Conservation (phyloP, 768 basidiomycete genomes). For the Hericium rajendrae region DNA sequence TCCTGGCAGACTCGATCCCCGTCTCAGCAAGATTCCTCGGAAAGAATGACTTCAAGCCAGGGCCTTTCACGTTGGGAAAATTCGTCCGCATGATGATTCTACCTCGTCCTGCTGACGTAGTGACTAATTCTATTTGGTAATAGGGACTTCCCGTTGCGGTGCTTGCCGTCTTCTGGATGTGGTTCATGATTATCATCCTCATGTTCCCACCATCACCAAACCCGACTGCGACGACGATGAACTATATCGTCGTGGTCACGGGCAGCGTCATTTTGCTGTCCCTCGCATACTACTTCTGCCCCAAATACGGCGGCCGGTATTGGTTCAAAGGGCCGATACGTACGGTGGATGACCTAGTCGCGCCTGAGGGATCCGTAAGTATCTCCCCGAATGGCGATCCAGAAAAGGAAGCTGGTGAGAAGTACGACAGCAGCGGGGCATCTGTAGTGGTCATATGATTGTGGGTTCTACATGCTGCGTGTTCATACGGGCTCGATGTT, state of each 20-base stretch:
- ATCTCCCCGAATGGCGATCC: too few relatives aligned
- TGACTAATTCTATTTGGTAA: too few relatives aligned
- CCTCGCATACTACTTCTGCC: conserved; percentile 9
- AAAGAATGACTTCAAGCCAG: conserved; percentile 41
- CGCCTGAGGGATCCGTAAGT: too few relatives aligned
- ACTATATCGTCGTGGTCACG: conserved; percentile 28
- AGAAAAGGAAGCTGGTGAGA: too few relatives aligned
- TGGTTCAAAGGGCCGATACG: not conserved
- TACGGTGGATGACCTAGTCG: not conserved
- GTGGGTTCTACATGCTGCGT: too few relatives aligned
- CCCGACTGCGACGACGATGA: conserved; percentile 25
- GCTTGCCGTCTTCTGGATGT: conserved; percentile 22
- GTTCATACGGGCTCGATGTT: too few relatives aligned
- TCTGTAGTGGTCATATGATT: too few relatives aligned
- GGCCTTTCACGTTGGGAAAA: conserved; percentile 38
- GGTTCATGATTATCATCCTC: conserved; percentile 25
- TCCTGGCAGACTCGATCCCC: conserved; percentile 46
- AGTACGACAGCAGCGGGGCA: too few relatives aligned
- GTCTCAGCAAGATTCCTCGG: conserved; percentile 42
- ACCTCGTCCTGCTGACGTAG: not conserved
- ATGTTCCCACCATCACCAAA: conserved; percentile 23
- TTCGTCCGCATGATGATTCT: conserved; percentile 2
- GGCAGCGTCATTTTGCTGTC: conserved; percentile 22
- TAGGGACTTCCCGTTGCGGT: conserved; percentile 5
- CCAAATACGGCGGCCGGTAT: not conserved